Conservation (phyloP, 768 basidiomycete genomes). For the Multifurca ochricompacta region DNA sequence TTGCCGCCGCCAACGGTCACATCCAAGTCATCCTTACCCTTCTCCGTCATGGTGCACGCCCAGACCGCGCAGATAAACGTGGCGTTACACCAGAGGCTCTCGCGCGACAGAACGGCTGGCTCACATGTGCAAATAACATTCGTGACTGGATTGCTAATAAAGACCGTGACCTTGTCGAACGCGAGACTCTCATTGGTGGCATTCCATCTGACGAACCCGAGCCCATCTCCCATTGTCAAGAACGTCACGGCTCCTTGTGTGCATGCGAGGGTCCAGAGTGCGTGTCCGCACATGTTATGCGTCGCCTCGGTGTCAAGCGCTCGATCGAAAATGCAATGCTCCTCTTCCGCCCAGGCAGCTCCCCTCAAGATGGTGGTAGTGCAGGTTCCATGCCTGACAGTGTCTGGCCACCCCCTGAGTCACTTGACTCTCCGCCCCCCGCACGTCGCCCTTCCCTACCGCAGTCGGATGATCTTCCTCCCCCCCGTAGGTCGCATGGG, state of each 20-base stretch:
- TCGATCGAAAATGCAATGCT: conserved; percentile 60
- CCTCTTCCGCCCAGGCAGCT: conserved; percentile 6
- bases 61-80: conserved; percentile 82
- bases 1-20: conserved; percentile 94
- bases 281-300: conserved; percentile 5
- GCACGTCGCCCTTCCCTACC: conserved; percentile 11
- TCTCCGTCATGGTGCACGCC: conserved; percentile 76
- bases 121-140: conserved; percentile 68
- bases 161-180: conserved; percentile 53
- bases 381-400: background rate
- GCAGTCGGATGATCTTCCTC: conserved; percentile 20
- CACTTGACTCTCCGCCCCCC: background rate
- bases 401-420: conserved; percentile 10
- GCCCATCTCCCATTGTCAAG: conserved; percentile 32
- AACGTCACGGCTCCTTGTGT: conserved; percentile 13
- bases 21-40: conserved; percentile 67
- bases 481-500: conserved; percentile 21
- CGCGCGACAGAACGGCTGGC: conserved; percentile 72
- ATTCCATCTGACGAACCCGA: conserved; percentile 25
- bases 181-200: conserved; percentile 25
- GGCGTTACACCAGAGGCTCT: conserved; percentile 82
- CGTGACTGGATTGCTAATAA: conserved; percentile 58
- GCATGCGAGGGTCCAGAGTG: conserved; percentile 10
- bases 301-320: conserved; percentile 61
- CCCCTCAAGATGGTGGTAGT: conserved; percentile 11